Base-by-base conservation (phyloP, 169 alveolate genomes). In the Plasmodium gonderi region DNA sequence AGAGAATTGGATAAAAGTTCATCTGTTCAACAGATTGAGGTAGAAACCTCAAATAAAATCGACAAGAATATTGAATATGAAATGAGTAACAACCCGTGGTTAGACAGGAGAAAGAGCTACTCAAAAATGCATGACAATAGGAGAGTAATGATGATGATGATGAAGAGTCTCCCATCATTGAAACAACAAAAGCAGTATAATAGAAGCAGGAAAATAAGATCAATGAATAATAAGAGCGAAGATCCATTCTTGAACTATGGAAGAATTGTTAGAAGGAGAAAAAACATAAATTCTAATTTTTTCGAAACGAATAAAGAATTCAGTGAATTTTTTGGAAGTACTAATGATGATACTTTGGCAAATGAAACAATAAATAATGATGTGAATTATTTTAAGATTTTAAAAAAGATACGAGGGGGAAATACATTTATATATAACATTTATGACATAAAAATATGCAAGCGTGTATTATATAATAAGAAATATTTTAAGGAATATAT, bases 371-470 rank as follows among this genome's bases (percentile, higher is more conserved):
- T 38, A 12, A 82, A 85, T 44, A 54, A 75, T 78, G 79, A 75
- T 45, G 67, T 67, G 23, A 75, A 51, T 31, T 87, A 87, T 60
- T 51, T 74, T 17, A 87, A 87, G 17, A 78, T 87, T 9, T 17
- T 87, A 40, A 87, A 76, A 75, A 87, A 87, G 11, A 75, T 76
- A 3, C 26, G 67, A 20, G 93, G 89, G 45, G 68, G 72, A 51
- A 87, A 87, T 45, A 75, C 93, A 4, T 75, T 74, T 38, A 87
- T 87, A 38, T 87, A 65, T 51, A 87, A 87, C 45, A 31, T 87
- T 9, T 87, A 87, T 31, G 87, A 87, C 31, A 75, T 87, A 40
- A 49, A 60, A 60, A 75, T 54, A 26, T 45, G 79, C 51, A 87
- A 75, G 31, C 6, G 36, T 1, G 26, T 87, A 6, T 23, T 87